Conservation (phyloP, 805 yeast genomes). For the Kodamaea jinghongensis region DNA sequence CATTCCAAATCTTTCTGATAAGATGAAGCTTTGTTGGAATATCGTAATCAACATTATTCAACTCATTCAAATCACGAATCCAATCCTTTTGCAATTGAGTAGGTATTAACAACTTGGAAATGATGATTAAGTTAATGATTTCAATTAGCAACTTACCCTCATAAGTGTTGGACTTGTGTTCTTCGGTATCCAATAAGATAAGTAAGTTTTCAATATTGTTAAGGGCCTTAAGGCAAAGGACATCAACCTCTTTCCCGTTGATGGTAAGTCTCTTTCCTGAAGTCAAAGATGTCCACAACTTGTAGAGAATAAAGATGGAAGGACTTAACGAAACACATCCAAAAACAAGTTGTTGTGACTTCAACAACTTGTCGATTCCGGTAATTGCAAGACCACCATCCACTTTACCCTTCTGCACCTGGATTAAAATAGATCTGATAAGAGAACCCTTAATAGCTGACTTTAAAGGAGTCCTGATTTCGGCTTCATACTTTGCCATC, state of each 20-base stretch:
- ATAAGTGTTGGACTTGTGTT: conserved; percentile 17
- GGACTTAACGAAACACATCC: conserved; percentile 91
- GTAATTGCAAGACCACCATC: conserved; percentile 88
- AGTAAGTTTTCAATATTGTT: conserved; percentile 61
- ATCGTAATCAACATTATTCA: conserved; percentile 42
- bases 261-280: conserved; percentile 26
- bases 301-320: conserved; percentile 56
- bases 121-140: conserved; percentile 51
- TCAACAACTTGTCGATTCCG: conserved; percentile 86
- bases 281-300: conserved; percentile 39
- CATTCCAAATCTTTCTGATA: conserved; percentile 59
- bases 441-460: conserved; percentile 67
- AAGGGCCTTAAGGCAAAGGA: conserved; percentile 41
- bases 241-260: conserved; percentile 33
- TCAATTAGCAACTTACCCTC: conserved; percentile 71
- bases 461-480: conserved; percentile 65
- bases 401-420: conserved; percentile 93
- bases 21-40: conserved; percentile 43
- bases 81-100: conserved; percentile 49
- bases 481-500: conserved; percentile 76
- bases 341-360: conserved; percentile 92
- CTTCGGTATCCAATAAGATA: conserved; percentile 9
- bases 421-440: conserved; percentile 76
- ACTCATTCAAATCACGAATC: conserved; percentile 60
- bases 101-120: conserved; percentile 53